A percentile compares a stretch with the other conserved stretches of the same genome.
Conservation (phyloP, 345 rosid species). For the Populus deltoides region DNA sequence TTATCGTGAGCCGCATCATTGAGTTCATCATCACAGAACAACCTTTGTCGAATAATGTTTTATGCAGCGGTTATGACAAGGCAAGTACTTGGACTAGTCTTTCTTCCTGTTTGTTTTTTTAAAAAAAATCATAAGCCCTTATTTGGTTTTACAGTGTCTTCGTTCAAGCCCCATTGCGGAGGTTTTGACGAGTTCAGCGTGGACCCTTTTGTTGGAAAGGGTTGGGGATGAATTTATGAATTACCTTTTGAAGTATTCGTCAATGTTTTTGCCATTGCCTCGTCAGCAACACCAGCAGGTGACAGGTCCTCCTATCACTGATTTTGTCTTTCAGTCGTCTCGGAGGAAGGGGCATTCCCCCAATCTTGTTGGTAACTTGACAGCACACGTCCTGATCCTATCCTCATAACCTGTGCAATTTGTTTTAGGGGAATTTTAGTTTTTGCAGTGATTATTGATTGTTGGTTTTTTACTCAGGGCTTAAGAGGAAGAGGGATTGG, state of each 20-base stretch:
- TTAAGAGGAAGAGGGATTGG: conserved; percentile 32
- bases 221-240: conserved; percentile 68
- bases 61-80: conserved; percentile 57
- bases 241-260: conserved; percentile 55
- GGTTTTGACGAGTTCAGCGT: conserved; percentile 52
- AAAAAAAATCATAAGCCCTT: neutral
- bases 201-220: conserved; percentile 69
- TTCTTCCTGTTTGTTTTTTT: neutral
- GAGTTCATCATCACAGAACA: conserved; percentile 38
- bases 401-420: no score
- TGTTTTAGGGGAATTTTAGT: neutral
- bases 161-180: conserved; percentile 49
- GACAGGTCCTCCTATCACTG: conserved; percentile 49
- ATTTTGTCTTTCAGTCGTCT: conserved; percentile 18
- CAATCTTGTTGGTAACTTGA: conserved; percentile 19
- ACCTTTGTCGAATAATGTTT: conserved; percentile 32
- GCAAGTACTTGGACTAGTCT: conserved; percentile 23
- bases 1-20: conserved; percentile 54
- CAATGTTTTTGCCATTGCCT: conserved; percentile 56
- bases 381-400: neutral
- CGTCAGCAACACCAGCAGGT: conserved; percentile 61
- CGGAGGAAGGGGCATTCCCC: conserved; percentile 12
- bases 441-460: neutral
- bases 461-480: conserved; percentile 24
- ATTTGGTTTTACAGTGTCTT: conserved; percentile 34